Base-by-base conservation (phyloP, 129 eudicot species). In the Tagetes patula region DNA sequence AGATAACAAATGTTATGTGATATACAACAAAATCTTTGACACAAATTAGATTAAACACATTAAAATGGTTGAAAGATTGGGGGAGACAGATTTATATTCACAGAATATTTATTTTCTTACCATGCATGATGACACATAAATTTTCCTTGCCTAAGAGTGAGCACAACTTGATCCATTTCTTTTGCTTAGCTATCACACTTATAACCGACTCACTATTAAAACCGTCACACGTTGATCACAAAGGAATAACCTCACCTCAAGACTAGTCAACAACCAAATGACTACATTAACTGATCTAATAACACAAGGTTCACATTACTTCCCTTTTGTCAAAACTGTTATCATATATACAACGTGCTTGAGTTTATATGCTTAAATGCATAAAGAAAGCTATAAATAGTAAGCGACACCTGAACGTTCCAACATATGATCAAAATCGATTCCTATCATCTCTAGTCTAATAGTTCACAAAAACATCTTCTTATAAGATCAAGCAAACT, bases 291-390 rank as follows among this genome's bases (percentile, higher is more conserved):
- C 41, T 5, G 0, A 32, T 31, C 1, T 56, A 72, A 48, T 33
- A 33, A 55, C 73, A 69, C 6, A 48, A 10, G 59, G 3, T 41
- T 65, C 48, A 14, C 27, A 31, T 3, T 9, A 68, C 59, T 33
- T 20, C 34, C 12, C 59, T 20, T 68, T 69, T 33, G 60, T 68
- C 73, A 48, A 32, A 68, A 68, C 58, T 31, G n/a, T 10, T 12
- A 68, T 48, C 8, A 31, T 34, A 48, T 68, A 4, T 47, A 12
- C 31, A 8, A 47, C 33, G 32, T 32, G 43, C 30, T 46, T 11
- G 6, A 12, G 7, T 69, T 33, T 32, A 48, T 67, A 6, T 31
- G 3, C 4, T 48, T 46, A 48, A 46, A 68, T 32, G 55, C 45
- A 49, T 33, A 50, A 50, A 31, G 43, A 68, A 8, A 1, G 37